Evolutionary conservation across 495 filamentous ascomycete genomes (phyloP), one percentile per base, ranked within the genome.

Genomic region (Astrothelium subdiscretum): DNA sequence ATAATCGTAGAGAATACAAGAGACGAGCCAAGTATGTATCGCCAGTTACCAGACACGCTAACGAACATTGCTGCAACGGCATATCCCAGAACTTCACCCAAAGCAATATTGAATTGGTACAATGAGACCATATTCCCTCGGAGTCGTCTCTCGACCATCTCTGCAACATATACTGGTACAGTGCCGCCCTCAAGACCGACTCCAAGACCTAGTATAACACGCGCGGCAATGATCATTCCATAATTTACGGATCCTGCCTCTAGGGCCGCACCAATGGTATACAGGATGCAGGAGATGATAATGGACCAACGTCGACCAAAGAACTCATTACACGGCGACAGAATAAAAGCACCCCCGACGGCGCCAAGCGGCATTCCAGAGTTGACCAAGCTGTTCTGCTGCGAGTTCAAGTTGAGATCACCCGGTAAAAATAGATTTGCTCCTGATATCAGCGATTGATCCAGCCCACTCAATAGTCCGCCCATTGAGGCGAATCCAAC

Each of bases 401-500:
- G 70, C 22, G 70, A 66, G 59, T 69, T 70, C 38, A 84, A 70
- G 59, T 72, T 54, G 22, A 85, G 66, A 48, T 76, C 79, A 3
- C 42, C 60, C 13, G 81, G 83, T 65, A 86, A 73, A 63, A 74
- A 81, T 13, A 85, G 71, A 63, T 85, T 85, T 59, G 83, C 83
- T 61, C 83, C 83, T 54, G 72, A 77, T 67, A 85, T 85, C 32
- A 83, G 69, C 31, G 78, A 83, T 70, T 85, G 83, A 67, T 86
- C 83, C 11, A 86, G 73, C 67, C 83, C 83, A 12, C 81, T 84
- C 1, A 86, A 77, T 32, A 86, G 63, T 67, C 83, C 83, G 61
- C 82, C 82, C 78, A 85, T 81, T 2, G 79, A 82, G 31, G 83
- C 83, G 66, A 86, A 85, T 31, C 75, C 81, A n/a, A 84, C 83